phyloP scores from a whole-genome alignment of 495 filamentous ascomycete species.

The Ascobolus immersus region DNA sequence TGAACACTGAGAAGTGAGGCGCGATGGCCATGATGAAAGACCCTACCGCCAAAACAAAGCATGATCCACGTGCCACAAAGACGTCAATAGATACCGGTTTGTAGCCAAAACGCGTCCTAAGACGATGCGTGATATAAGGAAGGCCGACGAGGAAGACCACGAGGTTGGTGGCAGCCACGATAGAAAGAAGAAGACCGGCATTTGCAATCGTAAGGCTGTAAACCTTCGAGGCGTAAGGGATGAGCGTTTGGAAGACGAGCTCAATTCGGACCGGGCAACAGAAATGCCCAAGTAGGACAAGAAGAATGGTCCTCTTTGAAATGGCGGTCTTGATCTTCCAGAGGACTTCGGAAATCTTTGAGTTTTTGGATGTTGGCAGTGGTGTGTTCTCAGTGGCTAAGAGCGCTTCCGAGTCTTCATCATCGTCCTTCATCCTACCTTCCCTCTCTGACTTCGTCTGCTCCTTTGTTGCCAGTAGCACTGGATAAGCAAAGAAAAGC shows the following conservation, averaged over 20 bases:
- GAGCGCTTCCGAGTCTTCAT: too few relatives aligned
- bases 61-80: slow-evolving; percentile 1
- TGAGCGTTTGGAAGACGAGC: slow-evolving; percentile 7
- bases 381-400: too few relatives aligned
- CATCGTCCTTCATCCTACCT: too few relatives aligned
- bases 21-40: slow-evolving; percentile 1
- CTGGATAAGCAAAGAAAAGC: too few relatives aligned
- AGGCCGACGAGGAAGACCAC: slow-evolving; percentile 1
- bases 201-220: slow-evolving; percentile 1
- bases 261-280: slow-evolving; percentile 3
- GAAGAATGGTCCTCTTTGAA: too few relatives aligned
- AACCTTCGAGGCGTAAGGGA: slow-evolving; percentile 1
- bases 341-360: too few relatives aligned
- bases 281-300: slow-evolving; percentile 3
- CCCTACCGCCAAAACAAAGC: neutral
- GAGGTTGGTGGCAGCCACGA: slow-evolving; percentile 3
- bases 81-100: slow-evolving; percentile 1
- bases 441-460: too few relatives aligned
- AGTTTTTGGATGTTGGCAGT: too few relatives aligned
- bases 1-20: neutral
- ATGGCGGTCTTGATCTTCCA: too few relatives aligned
- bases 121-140: too few relatives aligned
- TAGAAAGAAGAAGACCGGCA: slow-evolving; percentile 3
- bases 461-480: too few relatives aligned
- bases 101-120: neutral